A percentile compares a stretch with the other conserved stretches of the same genome.
phyloP scores from a whole-genome alignment of 2,329 filamentous ascomycete genomes.

The Stromatinia cepivora region DNA sequence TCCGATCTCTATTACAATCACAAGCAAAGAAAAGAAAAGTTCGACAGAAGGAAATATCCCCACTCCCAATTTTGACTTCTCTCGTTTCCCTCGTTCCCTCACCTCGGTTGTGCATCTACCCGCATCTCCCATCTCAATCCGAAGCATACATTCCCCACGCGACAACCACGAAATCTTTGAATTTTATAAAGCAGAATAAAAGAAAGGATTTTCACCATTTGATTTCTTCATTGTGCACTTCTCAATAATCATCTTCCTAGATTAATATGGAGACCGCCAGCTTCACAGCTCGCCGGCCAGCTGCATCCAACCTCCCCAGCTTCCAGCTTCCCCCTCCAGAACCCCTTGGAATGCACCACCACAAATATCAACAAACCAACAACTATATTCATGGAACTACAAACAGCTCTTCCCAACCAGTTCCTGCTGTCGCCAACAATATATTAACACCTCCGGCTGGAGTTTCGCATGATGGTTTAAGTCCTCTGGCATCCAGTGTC shows the following conservation, averaged over 20 bases:
- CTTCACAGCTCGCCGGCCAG: slow-evolving; percentile 69
- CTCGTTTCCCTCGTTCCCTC: slow-evolving; percentile 8
- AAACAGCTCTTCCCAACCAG: slow-evolving; percentile 44
- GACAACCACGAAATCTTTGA: not conserved
- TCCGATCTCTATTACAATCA: not conserved
- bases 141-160: slow-evolving; percentile 4
- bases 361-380: slow-evolving; percentile 39
- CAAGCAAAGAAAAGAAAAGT: slow-evolving; percentile 1
- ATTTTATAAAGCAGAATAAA: not conserved
- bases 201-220: not conserved
- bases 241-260: slow-evolving; percentile 35
- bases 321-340: slow-evolving; percentile 69
- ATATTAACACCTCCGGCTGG: slow-evolving; percentile 49
- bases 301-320: slow-evolving; percentile 65
- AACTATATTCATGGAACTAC: slow-evolving; percentile 54
- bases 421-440: slow-evolving; percentile 43
- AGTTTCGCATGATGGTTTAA: slow-evolving; percentile 59
- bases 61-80: slow-evolving; percentile 10
- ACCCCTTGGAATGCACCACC: slow-evolving; percentile 47
- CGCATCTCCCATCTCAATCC: not conserved
- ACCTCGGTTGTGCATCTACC: slow-evolving; percentile 16
- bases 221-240: slow-evolving; percentile 32
- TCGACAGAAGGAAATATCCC: not conserved
- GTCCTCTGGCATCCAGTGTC: slow-evolving; percentile 60
- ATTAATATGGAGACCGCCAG: slow-evolving; percentile 58